Base-by-base conservation (phyloP, 2,329 filamentous ascomycete species). In the Ascochyta fabae region DNA sequence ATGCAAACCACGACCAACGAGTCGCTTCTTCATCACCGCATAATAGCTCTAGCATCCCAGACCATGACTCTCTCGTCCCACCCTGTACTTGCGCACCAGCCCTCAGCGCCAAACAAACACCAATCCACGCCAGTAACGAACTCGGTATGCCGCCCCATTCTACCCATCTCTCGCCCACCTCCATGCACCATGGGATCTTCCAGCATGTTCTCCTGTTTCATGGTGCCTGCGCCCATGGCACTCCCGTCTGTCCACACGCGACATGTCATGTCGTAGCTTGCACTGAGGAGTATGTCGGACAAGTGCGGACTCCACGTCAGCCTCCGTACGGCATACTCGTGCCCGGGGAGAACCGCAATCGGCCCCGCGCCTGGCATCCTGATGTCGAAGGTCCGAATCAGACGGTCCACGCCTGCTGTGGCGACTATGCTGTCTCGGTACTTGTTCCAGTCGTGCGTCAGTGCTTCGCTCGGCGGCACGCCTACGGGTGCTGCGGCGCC, bases 371-470 rank as follows among this genome's bases (percentile, higher is more conserved):
- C 79, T 0, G 91, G 89, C 67, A 87, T 89, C 39, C 95, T 84
- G 41, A 97, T 88, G 75, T 99, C 95, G 69, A 98, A 98, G 0
- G 90, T 95, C 43, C 95, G 87, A 58, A 99, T 88, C 16, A 89
- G 79, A 49, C 90, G 85, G 75, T 99, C 95, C 3, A 98, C 95
- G 50, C 95, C 94, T 1, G 87, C 95, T 0, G 92, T 92, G 0
- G 95, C 95, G 50, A 99, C 80, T 24, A 97, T 82, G 0, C 87
- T 89, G 63, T 92, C 87, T 35, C 90, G 86, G 78, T 99, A 99
- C 77, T 99, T 99, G 80, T 99, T 99, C 95, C 95, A 99, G 76
- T 99, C 95, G 77, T 98, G 95, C 0, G 93, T 96, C 29, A 99
- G 84, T 34, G 91, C 86, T 80, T 99, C 95, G 9, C 86, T 83